Conservation (phyloP, 176 grass and related monocot species). For the Oryza glumipatula region DNA sequence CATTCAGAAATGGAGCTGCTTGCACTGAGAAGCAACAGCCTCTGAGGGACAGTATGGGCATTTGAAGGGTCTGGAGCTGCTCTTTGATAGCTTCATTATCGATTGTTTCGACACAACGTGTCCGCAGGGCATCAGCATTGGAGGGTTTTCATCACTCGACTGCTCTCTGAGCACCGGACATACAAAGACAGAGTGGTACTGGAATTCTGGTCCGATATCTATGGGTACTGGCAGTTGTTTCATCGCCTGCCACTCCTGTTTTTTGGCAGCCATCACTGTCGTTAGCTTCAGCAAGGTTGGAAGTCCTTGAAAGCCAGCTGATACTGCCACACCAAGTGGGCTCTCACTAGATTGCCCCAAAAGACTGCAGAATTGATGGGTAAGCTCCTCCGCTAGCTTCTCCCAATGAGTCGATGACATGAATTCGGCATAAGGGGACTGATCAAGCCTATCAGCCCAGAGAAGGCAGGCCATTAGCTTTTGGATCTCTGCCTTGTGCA, state of each 20-base stretch:
- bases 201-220: conserved; percentile 75
- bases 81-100: conserved; percentile 78
- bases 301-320: conserved; percentile 81
- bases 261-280: conserved; percentile 70
- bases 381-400: conserved; percentile 67
- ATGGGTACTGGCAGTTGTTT: conserved; percentile 86
- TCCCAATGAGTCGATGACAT: conserved; percentile 66
- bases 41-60: conserved; percentile 87
- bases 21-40: conserved; percentile 70
- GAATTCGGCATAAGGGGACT: conserved; percentile 81
- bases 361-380: conserved; percentile 74
- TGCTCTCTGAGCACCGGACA: conserved; percentile 89
- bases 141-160: conserved; percentile 83
- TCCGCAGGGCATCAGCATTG: conserved; percentile 94
- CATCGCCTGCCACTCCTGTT: conserved; percentile 91
- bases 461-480: conserved; percentile 79
- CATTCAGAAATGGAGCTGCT: conserved; percentile 81
- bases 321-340: conserved; percentile 59
- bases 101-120: conserved; percentile 86
- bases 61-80: conserved; percentile 81
- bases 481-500: conserved; percentile 58
- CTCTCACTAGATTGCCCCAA: conserved; percentile 70
- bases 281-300: conserved; percentile 79
- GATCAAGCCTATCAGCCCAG: conserved; percentile 68
- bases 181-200: conserved; percentile 88